phyloP scores from a whole-genome alignment of 179 eudicot species.

The Beta corolliflora region DNA sequence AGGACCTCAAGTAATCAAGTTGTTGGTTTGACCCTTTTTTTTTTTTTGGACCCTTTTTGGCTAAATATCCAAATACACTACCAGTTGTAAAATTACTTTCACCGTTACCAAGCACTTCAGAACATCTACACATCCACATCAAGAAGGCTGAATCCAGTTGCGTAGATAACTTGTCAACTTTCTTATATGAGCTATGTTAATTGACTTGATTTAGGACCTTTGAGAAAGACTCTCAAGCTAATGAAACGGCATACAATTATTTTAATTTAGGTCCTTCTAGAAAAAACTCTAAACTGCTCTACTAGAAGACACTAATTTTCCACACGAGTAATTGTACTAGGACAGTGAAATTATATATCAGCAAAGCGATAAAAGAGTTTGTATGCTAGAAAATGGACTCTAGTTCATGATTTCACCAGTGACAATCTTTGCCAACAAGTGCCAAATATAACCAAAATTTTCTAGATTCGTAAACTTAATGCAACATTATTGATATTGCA shows the following conservation, averaged over 20 bases:
- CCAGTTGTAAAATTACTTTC: not conserved
- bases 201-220: too few relatives aligned
- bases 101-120: not conserved
- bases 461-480: not conserved
- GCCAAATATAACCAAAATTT: not conserved
- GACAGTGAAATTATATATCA: too few relatives aligned
- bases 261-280: too few relatives aligned
- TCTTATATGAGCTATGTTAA: not conserved
- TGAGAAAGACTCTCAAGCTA: too few relatives aligned
- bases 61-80: not conserved
- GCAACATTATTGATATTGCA: too few relatives aligned
- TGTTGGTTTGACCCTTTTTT: not conserved
- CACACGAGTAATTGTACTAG: too few relatives aligned
- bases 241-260: too few relatives aligned
- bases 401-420: not conserved
- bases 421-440: not conserved
- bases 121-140: not conserved
- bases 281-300: too few relatives aligned
- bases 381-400: not conserved
- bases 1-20: not conserved
- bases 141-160: not conserved
- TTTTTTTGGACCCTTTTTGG: too few relatives aligned
- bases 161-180: not conserved
- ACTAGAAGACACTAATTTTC: too few relatives aligned
- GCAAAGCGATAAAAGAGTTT: too few relatives aligned